Evolutionary conservation across 805 yeast genomes (phyloP).

Genomic region (Schwanniomyces yamadae): DNA sequence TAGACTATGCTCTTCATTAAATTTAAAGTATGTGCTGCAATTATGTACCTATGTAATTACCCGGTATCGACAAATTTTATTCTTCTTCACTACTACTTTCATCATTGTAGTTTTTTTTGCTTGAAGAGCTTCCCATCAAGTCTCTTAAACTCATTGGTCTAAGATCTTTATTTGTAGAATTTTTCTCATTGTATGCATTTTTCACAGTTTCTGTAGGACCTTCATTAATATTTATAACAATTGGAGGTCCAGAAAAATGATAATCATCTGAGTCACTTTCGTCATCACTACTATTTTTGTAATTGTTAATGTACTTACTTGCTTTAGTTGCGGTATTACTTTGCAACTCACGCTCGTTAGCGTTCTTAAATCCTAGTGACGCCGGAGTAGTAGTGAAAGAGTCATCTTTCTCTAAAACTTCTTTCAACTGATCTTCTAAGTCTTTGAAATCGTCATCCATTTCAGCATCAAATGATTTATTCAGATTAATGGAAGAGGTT

Average conservation of each 20-base stretch:
- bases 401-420: constrained; percentile 33
- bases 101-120: constrained; percentile 20
- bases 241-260: constrained; percentile 21
- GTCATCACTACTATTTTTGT: constrained; percentile 15
- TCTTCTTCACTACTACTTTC: constrained; percentile 14
- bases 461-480: constrained; percentile 14
- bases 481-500: too few relatives aligned
- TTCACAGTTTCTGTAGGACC: constrained; percentile 10
- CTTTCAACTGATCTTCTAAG: constrained; percentile 42
- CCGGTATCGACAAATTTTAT: not conserved
- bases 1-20: too few relatives aligned
- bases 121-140: constrained; percentile 32
- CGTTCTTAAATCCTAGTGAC: not conserved
- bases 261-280: constrained; percentile 24
- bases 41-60: too few relatives aligned
- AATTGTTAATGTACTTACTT: not conserved
- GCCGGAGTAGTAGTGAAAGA: constrained; percentile 1
- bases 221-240: constrained; percentile 25
- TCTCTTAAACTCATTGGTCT: constrained; percentile 43
- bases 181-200: not conserved
- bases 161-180: constrained; percentile 6
- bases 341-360: too few relatives aligned
- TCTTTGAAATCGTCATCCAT: constrained; percentile 43
- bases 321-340: too few relatives aligned
- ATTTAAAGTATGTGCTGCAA: too few relatives aligned